Evolutionary conservation across 345 rosid species (phyloP).

Genomic region (Raphanus raphanistrum): DNA sequence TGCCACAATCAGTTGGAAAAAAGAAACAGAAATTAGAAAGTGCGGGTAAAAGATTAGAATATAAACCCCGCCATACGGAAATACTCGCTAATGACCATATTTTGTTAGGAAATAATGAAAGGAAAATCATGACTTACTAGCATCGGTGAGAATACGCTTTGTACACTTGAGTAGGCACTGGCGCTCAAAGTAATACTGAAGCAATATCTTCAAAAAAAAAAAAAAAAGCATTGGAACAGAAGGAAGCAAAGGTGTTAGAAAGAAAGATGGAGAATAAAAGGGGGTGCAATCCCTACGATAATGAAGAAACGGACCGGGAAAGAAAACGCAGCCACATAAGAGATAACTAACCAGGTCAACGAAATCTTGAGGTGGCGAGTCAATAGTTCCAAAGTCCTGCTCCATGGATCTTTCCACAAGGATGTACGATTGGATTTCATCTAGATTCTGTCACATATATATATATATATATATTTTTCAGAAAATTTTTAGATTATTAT

Average conservation of each 20-base stretch:
- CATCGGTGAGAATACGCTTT: background rate
- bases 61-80: background rate
- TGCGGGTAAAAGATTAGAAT: background rate
- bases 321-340: background rate
- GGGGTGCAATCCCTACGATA: background rate
- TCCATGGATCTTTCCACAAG: slow-evolving; percentile 67
- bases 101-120: background rate
- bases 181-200: background rate
- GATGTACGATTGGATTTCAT: slow-evolving; percentile 90
- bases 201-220: background rate
- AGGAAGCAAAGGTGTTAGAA: background rate
- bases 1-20: slow-evolving; percentile 12
- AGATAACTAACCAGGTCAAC: slow-evolving; percentile 54
- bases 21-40: background rate
- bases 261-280: background rate
- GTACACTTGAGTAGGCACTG: slow-evolving; percentile 1
- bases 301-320: too few relatives aligned
- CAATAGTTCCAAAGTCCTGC: slow-evolving; percentile 38
- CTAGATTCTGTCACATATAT: slow-evolving; percentile 60
- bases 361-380: slow-evolving; percentile 52
- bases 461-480: background rate
- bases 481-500: background rate
- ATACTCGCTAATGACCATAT: background rate
- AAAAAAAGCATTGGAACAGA: background rate
- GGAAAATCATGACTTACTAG: slow-evolving; percentile 53